Evolutionary conservation across 1,284 basidiomycete species (phyloP).

Genomic region (Ceratobasidium sp.): DNA sequence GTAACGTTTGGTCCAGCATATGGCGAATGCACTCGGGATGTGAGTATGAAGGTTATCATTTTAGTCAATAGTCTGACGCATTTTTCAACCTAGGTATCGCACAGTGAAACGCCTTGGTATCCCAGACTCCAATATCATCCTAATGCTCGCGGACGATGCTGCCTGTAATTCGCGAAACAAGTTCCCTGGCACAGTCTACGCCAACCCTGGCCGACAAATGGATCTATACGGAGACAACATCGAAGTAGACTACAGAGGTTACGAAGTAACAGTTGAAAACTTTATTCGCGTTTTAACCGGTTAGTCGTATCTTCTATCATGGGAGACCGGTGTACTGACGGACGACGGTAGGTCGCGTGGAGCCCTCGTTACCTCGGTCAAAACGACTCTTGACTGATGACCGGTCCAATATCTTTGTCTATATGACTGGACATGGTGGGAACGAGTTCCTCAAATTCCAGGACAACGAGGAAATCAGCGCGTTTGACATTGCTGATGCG

Average conservation of each 20-base stretch:
- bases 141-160: constrained; percentile 98
- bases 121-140: constrained; percentile 97
- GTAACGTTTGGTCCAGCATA: constrained; percentile 72
- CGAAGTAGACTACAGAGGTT: constrained; percentile 97
- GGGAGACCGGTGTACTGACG: background rate
- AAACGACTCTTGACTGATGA: constrained; percentile 94
- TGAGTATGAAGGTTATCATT: constrained; percentile 57
- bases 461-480: constrained; percentile 97
- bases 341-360: constrained; percentile 71
- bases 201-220: constrained; percentile 79
- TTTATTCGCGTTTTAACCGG: constrained; percentile 92
- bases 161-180: constrained; percentile 95
- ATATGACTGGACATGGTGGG: constrained; percentile 98
- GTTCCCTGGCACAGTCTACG: constrained; percentile 92
- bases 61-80: background rate
- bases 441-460: constrained; percentile 99
- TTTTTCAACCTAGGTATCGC: constrained; percentile 77
- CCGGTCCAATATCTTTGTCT: constrained; percentile 95
- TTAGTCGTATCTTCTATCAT: constrained; percentile 52
- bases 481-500: constrained; percentile 95
- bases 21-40: constrained; percentile 98
- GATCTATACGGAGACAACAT: constrained; percentile 97
- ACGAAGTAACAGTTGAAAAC: constrained; percentile 98
- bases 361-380: constrained; percentile 82
- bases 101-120: constrained; percentile 98